phyloP scores from a whole-genome alignment of 140 eudicot genomes.

The Bidens hawaiensis region DNA sequence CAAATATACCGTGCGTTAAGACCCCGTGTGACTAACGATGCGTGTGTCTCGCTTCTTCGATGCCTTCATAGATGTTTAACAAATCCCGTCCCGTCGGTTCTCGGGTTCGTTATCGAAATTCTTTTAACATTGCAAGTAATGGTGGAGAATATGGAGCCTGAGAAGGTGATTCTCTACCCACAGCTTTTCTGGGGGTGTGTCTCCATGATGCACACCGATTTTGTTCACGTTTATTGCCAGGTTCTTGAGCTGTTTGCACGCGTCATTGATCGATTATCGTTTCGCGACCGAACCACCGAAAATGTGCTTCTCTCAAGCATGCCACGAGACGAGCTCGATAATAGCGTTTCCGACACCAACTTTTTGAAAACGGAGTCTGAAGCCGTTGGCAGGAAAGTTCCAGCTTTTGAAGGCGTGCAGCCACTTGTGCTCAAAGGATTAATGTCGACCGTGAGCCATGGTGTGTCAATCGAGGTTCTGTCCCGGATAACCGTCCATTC shows the following conservation, averaged over 20 bases:
- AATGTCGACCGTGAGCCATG: constrained; percentile 93
- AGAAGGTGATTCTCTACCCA: constrained; percentile 91
- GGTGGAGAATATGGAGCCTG: constrained; percentile 99
- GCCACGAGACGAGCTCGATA: constrained; percentile 91
- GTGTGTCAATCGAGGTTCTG: constrained; percentile 87
- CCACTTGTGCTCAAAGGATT: constrained; percentile 98
- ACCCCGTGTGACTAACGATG: constrained; percentile 90
- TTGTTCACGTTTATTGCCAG: constrained; percentile 93
- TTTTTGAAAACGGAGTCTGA: constrained; percentile 68
- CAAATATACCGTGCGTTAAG: constrained; percentile 94
- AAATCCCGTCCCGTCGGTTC: constrained; percentile 89
- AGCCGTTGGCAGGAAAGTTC: constrained; percentile 65
- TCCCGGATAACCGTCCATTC: constrained; percentile 86
- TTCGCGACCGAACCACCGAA: constrained; percentile 89
- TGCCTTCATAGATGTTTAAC: constrained; percentile 88
- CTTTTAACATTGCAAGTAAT: constrained; percentile 93
- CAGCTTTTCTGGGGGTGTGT: constrained; percentile 99
- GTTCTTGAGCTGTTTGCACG: constrained; percentile 94
- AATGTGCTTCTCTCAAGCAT: constrained; percentile 96
- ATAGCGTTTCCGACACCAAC: constrained; percentile 53
- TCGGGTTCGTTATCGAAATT: constrained; percentile 90
- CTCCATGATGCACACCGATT: constrained; percentile 98
- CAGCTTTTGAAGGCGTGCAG: constrained; percentile 93
- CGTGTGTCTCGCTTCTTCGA: constrained; percentile 88
- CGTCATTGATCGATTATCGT: constrained; percentile 85